Percentiles rank a stretch among this genome's conserved stretches.
phyloP scores from a whole-genome alignment of 768 basidiomycete species.

The Termitomyces heimii region DNA sequence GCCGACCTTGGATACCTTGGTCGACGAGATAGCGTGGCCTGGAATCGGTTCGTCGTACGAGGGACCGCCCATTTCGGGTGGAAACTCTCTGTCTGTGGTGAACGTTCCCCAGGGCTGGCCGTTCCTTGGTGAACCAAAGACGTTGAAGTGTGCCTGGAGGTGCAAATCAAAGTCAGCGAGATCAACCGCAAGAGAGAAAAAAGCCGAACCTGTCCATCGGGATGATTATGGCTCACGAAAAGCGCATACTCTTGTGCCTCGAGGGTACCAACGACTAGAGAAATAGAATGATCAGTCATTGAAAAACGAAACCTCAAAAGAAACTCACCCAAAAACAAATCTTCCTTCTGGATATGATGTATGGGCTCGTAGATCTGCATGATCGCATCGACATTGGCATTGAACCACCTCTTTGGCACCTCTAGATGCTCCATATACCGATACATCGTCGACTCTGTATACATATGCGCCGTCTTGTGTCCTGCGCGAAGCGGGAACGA shows the following conservation, averaged over 20 bases:
- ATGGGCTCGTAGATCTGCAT: slow-evolving; percentile 44
- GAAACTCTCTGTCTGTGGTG: slow-evolving; percentile 45
- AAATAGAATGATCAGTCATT: not conserved
- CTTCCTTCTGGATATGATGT: slow-evolving; percentile 49
- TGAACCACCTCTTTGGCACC: slow-evolving; percentile 70
- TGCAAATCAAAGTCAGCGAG: not conserved
- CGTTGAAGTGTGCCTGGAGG: not conserved
- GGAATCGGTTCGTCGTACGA: slow-evolving; percentile 36
- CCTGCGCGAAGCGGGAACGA: slow-evolving; percentile 57
- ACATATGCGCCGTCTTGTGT: slow-evolving; percentile 61
- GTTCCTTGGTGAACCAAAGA: slow-evolving; percentile 12
- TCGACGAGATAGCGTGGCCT: slow-evolving; percentile 31
- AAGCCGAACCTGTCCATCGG: slow-evolving; percentile 41
- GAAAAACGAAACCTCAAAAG: not conserved
- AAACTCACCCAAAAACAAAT: slow-evolving; percentile 46
- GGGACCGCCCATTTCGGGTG: slow-evolving; percentile 36
- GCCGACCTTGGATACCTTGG: slow-evolving; percentile 46
- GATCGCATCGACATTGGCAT: slow-evolving; percentile 58
- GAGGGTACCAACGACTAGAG: slow-evolving; percentile 59
- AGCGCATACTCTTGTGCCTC: slow-evolving; percentile 67
- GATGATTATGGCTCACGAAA: slow-evolving; percentile 70
- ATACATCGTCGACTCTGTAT: slow-evolving; percentile 66
- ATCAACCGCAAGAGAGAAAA: not conserved
- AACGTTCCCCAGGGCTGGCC: slow-evolving; percentile 75
- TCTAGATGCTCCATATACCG: slow-evolving; percentile 58